These are phyloP conservation scores for Sporothrix pallida DNA, from an alignment of 2,329 filamentous ascomycete species.

Conservation along the genomic window DNA sequence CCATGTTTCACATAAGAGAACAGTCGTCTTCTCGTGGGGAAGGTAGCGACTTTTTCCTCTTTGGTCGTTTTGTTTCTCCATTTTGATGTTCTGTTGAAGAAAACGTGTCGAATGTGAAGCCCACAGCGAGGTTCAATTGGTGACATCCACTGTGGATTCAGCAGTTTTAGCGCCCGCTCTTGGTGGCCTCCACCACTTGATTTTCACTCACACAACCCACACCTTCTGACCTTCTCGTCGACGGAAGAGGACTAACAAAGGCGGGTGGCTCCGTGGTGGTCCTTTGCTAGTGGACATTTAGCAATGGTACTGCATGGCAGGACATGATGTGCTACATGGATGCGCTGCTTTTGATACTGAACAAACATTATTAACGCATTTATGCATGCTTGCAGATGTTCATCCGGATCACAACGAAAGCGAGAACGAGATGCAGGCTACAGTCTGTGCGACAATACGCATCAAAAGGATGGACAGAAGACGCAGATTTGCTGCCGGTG, in stretches of 20 bases:
- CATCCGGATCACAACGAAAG: not conserved
- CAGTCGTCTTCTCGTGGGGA: not conserved
- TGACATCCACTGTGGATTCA: not conserved
- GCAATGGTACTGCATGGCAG: not conserved
- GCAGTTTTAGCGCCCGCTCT: not conserved
- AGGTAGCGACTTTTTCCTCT: not conserved
- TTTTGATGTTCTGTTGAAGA: conserved; percentile 3
- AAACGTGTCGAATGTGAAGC: not conserved
- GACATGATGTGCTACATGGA: not conserved
- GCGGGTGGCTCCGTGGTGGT: not conserved
- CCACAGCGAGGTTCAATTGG: not conserved
- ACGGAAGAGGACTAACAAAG: not conserved
- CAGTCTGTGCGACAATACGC: not conserved
- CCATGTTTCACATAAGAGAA: not conserved
- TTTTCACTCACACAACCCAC: not conserved
- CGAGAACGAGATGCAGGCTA: not conserved
- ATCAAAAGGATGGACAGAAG: not conserved
- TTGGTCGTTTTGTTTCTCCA: not conserved
- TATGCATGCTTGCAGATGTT: not conserved
- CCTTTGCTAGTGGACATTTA: not conserved
- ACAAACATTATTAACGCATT: not conserved
- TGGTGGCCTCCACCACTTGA: not conserved
- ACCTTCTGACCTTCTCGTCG: not conserved
- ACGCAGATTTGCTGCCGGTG: not conserved
- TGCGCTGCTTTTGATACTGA: not conserved